Base-by-base conservation (phyloP, 441 rosid genomes). In the Gossypium davidsonii region DNA sequence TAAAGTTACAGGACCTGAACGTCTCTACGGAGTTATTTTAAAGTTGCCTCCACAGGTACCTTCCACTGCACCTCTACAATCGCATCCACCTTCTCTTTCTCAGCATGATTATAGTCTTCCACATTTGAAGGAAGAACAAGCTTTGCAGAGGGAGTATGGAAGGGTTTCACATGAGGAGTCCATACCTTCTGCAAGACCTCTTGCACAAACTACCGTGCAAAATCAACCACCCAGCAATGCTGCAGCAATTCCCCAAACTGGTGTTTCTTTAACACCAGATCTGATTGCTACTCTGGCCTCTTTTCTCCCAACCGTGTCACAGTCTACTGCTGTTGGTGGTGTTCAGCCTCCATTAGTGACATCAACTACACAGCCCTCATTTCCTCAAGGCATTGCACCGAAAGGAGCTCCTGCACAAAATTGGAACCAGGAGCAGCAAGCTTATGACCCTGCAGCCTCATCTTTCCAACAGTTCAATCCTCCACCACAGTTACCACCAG, bases 21-120 rank as follows among this genome's bases (percentile, higher is more conserved):
- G 98, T 28, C 83, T 95, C 17, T 93, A 95, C 79, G 99, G 98
- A 55, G 98, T 95, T 67, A 94, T 93, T 65, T 93, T 95, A 85
- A 91, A 88, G 83, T 77, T 91, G 82, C 86, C 91, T 2, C 90
- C 85, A 14, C 87, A 78, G 59, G 83, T 70, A 57, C 83, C 88
- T 56, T 73, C 70, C 44, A 69, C 70, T 49, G 74, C 76, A 82
- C 64, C 83, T 39, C n/a, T 25, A 26, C 77, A 77, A 12, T 17
- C 70, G 6, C 82, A 64, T 17, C 88, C 79, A 49, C 78, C 88
- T 21, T 58, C 68, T 72, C 81, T 82, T 65, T 58, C 83, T 25
- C 85, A 77, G 67, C 73, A 74, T 21, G 86, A 83, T 70, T 82
- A 79, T 70, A 78, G 81, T 78, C 79, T 10, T 57, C n/a, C 61